Evolutionary conservation across 192 early-diverging fungal species (phyloP).

Genomic region (Coemansia sp.): DNA sequence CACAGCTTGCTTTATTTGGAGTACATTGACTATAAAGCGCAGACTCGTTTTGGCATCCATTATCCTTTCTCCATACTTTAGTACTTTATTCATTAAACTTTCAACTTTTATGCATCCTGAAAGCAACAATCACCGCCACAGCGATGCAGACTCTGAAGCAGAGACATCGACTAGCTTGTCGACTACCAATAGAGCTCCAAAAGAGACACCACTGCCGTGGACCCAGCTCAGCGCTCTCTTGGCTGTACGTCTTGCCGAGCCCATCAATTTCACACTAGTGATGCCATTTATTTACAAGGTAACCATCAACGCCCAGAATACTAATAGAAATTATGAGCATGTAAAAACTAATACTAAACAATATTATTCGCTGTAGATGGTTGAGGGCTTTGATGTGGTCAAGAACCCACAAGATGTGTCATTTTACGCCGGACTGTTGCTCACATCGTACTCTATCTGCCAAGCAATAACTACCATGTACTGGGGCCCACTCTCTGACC

Average conservation of each 20-base stretch:
- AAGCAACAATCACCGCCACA: background rate
- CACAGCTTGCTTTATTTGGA: too few relatives aligned
- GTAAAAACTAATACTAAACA: too few relatives aligned
- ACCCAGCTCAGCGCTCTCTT: constrained; percentile 24
- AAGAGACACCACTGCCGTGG: constrained; percentile 45
- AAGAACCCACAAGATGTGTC: constrained; percentile 73
- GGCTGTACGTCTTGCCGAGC: constrained; percentile 58
- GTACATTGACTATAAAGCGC: too few relatives aligned
- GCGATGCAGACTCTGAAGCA: background rate
- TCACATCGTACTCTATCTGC: constrained; percentile 51
- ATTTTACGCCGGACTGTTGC: constrained; percentile 61
- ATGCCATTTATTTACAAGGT: constrained; percentile 54
- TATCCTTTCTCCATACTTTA: too few relatives aligned
- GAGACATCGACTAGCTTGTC: background rate
- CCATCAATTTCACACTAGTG: constrained; percentile 67
- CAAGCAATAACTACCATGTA: constrained; percentile 54
- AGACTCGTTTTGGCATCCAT: too few relatives aligned
- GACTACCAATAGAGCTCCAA: background rate
- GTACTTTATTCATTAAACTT: background rate
- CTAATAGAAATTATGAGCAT: too few relatives aligned
- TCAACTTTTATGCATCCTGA: background rate
- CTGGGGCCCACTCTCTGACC: constrained; percentile 75
- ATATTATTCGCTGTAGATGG: constrained; percentile 10
- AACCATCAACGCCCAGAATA: background rate
- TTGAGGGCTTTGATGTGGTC: constrained; percentile 49